phyloP scores from a whole-genome alignment of 2,329 filamentous ascomycete genomes.

The Trichoderma sp. region DNA sequence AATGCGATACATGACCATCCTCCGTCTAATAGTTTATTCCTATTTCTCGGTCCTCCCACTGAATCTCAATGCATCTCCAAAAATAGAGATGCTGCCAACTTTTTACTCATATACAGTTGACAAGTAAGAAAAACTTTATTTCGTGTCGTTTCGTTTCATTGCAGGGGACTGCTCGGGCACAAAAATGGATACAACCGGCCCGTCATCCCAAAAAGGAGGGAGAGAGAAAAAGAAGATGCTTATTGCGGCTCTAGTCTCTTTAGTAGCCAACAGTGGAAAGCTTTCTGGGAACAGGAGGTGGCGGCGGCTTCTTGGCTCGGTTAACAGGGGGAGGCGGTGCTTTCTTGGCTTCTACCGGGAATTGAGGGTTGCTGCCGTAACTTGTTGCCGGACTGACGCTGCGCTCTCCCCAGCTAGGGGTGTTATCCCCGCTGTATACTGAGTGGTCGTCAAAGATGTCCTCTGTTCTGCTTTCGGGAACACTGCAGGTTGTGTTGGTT shows the following conservation, averaged over 20 bases:
- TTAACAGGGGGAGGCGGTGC: slow-evolving; percentile 55
- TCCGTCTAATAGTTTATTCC: not conserved
- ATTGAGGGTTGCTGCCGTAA: slow-evolving; percentile 53
- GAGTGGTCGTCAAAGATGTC: slow-evolving; percentile 57
- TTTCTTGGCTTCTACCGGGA: slow-evolving; percentile 52
- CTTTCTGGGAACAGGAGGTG: slow-evolving; percentile 55
- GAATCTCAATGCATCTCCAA: slow-evolving; percentile 1
- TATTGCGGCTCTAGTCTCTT: slow-evolving; percentile 9
- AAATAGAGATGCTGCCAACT: slow-evolving; percentile 4
- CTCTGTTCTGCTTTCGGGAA: slow-evolving; percentile 40
- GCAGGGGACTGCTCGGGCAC: not conserved
- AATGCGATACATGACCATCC: not conserved
- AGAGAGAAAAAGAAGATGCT: not conserved
- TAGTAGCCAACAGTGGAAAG: slow-evolving; percentile 16
- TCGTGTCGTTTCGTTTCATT: slow-evolving; percentile 18
- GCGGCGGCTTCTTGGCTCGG: slow-evolving; percentile 58
- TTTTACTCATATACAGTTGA: slow-evolving; percentile 1
- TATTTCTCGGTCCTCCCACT: not conserved
- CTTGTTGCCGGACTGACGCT: slow-evolving; percentile 61
- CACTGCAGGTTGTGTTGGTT: slow-evolving; percentile 44
- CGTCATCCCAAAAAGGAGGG: not conserved
- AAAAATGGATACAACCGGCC: not conserved
- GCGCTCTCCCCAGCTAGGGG: slow-evolving; percentile 55
- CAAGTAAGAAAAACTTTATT: not conserved
- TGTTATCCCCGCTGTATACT: slow-evolving; percentile 54